Percentiles rank a stretch among this genome's conserved stretches.
Evolutionary conservation across 2,329 filamentous ascomycete genomes (phyloP).

Genomic region (Emericellopsis cladophorae): DNA sequence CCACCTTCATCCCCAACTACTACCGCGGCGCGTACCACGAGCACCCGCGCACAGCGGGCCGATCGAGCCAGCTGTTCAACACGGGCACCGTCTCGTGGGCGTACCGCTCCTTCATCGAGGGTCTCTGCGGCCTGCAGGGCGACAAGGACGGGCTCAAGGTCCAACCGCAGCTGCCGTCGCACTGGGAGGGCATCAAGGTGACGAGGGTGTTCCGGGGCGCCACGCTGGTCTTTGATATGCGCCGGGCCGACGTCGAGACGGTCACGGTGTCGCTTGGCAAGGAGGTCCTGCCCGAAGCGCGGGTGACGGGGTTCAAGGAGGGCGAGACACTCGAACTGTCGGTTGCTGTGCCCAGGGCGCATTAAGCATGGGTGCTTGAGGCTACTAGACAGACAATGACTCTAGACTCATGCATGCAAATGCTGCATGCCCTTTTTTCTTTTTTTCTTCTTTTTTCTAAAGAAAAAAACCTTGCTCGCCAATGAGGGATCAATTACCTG

Average conservation of each 20-base stretch:
- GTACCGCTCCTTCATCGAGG: slow-evolving; percentile 42
- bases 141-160: slow-evolving; percentile 31
- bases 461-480: too few species aligned
- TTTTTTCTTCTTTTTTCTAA: too few species aligned
- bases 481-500: too few species aligned
- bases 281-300: slow-evolving; percentile 21
- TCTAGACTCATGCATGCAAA: too few species aligned
- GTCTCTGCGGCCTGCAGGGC: slow-evolving; percentile 38
- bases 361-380: not conserved
- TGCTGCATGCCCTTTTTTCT: too few species aligned
- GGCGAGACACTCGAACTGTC: slow-evolving; percentile 30
- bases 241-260: slow-evolving; percentile 21
- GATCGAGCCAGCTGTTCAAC: slow-evolving; percentile 45
- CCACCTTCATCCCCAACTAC: slow-evolving; percentile 46
- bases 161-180: slow-evolving; percentile 34
- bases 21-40: slow-evolving; percentile 37
- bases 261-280: slow-evolving; percentile 26
- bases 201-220: slow-evolving; percentile 36
- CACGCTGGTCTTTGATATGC: slow-evolving; percentile 31
- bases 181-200: slow-evolving; percentile 34
- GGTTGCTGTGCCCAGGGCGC: slow-evolving; percentile 9
- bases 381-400: too few species aligned
- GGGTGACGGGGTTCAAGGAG: slow-evolving; percentile 25
- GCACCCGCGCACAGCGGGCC: slow-evolving; percentile 37
- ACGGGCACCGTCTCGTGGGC: slow-evolving; percentile 45